phyloP scores from a whole-genome alignment of 2,329 filamentous ascomycete genomes.

The Trichoderma citrinoviride region DNA sequence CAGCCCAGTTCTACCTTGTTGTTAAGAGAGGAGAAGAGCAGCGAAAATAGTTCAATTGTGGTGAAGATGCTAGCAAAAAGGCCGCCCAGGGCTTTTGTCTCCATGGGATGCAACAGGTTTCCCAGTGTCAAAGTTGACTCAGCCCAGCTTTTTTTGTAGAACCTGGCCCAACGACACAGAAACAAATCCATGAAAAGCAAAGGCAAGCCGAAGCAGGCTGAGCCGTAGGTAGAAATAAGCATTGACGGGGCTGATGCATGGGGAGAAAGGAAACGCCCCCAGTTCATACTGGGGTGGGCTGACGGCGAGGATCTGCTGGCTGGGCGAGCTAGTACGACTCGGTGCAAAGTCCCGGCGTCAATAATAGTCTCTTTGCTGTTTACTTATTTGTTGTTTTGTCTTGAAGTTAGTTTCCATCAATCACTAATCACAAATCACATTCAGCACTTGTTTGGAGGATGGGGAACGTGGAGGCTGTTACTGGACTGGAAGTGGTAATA shows the following conservation, averaged over 20 bases:
- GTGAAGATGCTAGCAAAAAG: too few species aligned
- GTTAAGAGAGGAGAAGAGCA: too few species aligned
- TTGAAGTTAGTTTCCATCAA: neutral
- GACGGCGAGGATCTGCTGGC: conserved; percentile 5
- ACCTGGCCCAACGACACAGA: neutral
- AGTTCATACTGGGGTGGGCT: neutral
- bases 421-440: conserved; percentile 11
- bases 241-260: conserved; percentile 10
- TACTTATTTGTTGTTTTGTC: neutral
- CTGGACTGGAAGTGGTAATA: too few species aligned
- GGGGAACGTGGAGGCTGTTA: neutral
- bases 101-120: too few species aligned
- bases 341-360: neutral
- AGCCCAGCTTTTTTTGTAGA: neutral
- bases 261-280: neutral
- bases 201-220: neutral
- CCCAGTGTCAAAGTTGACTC: too few species aligned
- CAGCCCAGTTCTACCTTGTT: too few species aligned
- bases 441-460: neutral
- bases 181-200: neutral
- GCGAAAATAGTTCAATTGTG: too few species aligned
- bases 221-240: conserved; percentile 7
- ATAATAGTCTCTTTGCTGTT: neutral
- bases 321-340: neutral
- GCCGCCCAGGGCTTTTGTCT: too few species aligned